Base-by-base conservation (phyloP, 139 green algal genomes). In the Tetraselmis striata region DNA sequence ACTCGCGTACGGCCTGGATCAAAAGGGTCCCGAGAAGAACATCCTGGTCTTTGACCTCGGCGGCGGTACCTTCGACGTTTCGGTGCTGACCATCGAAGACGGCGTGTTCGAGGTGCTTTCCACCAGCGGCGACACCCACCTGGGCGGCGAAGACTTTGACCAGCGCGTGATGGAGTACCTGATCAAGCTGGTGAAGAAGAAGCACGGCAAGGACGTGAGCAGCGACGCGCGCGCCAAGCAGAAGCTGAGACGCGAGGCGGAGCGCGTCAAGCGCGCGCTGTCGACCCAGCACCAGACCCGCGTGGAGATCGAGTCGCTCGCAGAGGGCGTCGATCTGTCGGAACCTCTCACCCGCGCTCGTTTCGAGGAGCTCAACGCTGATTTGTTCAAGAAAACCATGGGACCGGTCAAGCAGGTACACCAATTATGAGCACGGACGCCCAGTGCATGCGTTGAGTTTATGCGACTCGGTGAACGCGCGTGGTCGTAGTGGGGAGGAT, bases 61-160 rank as follows among this genome's bases (percentile, higher is more conserved):
- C n/a, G n/a, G n/a, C n/a, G n/a, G n/a, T n/a, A n/a, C n/a, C n/a
- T n/a, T n/a, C n/a, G 97, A 99, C 88, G 97, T 99, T 23, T 98
- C 93, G 84, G 96, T 99, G 80, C 91, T 99, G 29, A 96, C 94
- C 83, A 99, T 99, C 84, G 96, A 99, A 87, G 94, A 94, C 79
- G 97, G 96, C 74, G 93, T 98, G 2, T 29, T 79, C 86, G 85
- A 93, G 85, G 94, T 97, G 22, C 86, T 98, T 28, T 95, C 95
- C 29, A 98, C 95, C 32, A 93, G 91, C 59, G 95, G 97, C 32
- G 97, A 99, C 89, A 99, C 96, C 30, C 95, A 99, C 83, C 86
- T 99, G 86, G 97, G 97, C 59, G 93, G 90, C n/a, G 96, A 99
- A 91, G 97, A 99, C 91, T 99, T 99, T 90, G 97, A 99, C 91